Base-by-base conservation (phyloP, 2,329 filamentous ascomycete species). In the Phialocephala sp. region DNA sequence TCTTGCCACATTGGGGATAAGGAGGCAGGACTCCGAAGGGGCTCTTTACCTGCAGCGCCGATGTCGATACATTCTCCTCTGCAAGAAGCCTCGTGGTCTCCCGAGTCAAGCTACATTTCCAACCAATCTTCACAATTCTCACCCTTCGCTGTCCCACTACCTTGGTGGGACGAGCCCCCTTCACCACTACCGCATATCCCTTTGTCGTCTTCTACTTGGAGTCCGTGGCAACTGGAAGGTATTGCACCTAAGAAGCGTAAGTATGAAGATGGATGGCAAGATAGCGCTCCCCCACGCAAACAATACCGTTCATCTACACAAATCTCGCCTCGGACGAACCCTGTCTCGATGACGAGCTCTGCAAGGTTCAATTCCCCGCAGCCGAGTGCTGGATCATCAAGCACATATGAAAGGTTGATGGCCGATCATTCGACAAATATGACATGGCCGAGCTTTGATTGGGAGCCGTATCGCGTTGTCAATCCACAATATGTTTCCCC, bases 1-100 rank as follows among this genome's bases (percentile, higher is more conserved):
- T 68, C 64, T 8, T 68, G 64, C 39, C 65, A 70, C 59, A 50
- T 71, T 39, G 64, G 60, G 12, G 61, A 62, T 15, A 62, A 62
- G 35, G 45, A 52, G 6, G 60, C 20, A 59, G 22, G 57, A n/a
- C 15, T 22, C 14, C 57, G 69, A 54, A 64, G 61, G 35, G 66
- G 59, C 0, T 71, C 71, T 27, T 52, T 70, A n/a, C 69, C 69
- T 14, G 35, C 58, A 20, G 62, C 63, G 5, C 8, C 65, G 37
- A 39, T 27, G 24, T 20, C 54, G 22, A 54, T 54, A 2, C 27
- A 43, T 41, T 2, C 59, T 36, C 20, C 52, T 47, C 39, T 14
- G 2, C 50, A 37, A 32, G 61, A 63, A 35, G 27, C 32, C 8
- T 59, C 62, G 18, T 67, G 62, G 62, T 60, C 62, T 50, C 55